Conservation (phyloP, 176 grass and related monocot species). For the maize (Zea mays) region Zm-B73-REFERENCE-NAM-5.0 NC_050097.1:210964501-210965000, state of each 20-base stretch:
- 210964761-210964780: slow-evolving; percentile 23
- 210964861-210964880: slow-evolving; percentile 11
- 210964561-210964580: slow-evolving; percentile 29
- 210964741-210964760: slow-evolving; percentile 24
- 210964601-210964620: slow-evolving; percentile 41
- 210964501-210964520: slow-evolving; percentile 90
- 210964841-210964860: neutral
- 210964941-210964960: slow-evolving; percentile 26
- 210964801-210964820: slow-evolving; percentile 17
- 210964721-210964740: slow-evolving; percentile 39
- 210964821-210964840: slow-evolving; percentile 10
- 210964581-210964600: neutral
- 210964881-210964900: slow-evolving; percentile 5
- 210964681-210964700: slow-evolving; percentile 29
- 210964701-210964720: neutral
- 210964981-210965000: neutral
- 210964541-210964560: slow-evolving; percentile 92
- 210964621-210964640: slow-evolving; percentile 55
- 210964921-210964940: neutral
- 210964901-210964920: neutral
- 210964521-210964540: slow-evolving; percentile 73
- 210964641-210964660: slow-evolving; percentile 35
- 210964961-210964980: neutral
- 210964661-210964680: slow-evolving; percentile 17
- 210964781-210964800: neutral